Percentiles rank a stretch among this genome's conserved stretches.
Evolutionary conservation across 2,329 filamentous ascomycete genomes (phyloP).

Genomic region (Alternaria ethzedia): DNA sequence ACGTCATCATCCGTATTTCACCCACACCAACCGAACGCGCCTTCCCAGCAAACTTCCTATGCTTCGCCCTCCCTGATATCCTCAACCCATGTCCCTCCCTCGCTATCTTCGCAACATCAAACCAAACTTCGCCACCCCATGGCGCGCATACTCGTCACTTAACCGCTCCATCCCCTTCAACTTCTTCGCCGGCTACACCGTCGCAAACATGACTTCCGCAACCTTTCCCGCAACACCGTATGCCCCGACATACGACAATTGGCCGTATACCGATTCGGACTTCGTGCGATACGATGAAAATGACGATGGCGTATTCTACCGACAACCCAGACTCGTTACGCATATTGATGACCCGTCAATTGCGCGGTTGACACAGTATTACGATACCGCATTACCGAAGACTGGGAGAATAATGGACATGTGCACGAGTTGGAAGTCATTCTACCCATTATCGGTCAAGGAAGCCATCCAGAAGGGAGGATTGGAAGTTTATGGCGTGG

Average conservation of each 20-base stretch:
- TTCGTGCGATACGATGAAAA: conserved; percentile 49
- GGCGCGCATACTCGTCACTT: conserved; percentile 11
- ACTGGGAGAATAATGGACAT: conserved; percentile 56
- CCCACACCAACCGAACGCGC: conserved; percentile 6
- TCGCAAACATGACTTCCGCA: conserved; percentile 11
- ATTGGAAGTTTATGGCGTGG: conserved; percentile 55
- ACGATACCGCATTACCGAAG: conserved; percentile 51
- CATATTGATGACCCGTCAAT: conserved; percentile 62
- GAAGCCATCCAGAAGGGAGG: conserved; percentile 38
- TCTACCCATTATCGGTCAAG: conserved; percentile 49
- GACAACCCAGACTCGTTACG: conserved; percentile 57
- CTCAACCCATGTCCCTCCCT: conserved; percentile 10
- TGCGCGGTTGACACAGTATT: conserved; percentile 53
- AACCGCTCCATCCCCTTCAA: conserved; percentile 14
- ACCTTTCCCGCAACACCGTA: conserved; percentile 21
- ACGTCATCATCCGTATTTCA: conserved; percentile 16
- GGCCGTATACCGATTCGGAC: conserved; percentile 36
- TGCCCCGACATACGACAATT: conserved; percentile 23
- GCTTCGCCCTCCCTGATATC: neutral
- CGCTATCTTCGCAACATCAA: neutral
- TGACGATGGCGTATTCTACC: conserved; percentile 49
- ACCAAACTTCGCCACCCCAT: neutral
- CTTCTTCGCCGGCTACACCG: conserved; percentile 17
- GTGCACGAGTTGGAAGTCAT: conserved; percentile 59
- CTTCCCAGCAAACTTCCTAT: neutral